Evolutionary conservation across 148 eudicot species (phyloP), one percentile per base, ranked within the genome.

Genomic region (Camellia sinensis): DNA sequence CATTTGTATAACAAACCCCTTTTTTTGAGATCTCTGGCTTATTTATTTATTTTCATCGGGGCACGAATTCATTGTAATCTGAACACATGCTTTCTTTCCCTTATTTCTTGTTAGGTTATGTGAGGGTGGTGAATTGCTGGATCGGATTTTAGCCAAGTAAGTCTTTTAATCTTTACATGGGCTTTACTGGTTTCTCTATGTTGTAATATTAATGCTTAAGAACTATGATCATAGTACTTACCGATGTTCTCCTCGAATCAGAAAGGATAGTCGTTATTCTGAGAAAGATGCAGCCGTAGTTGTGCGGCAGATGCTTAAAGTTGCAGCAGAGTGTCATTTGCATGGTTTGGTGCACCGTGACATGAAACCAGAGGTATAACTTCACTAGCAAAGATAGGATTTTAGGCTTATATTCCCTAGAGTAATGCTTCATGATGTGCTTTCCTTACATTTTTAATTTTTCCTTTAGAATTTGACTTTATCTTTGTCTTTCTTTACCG

Each of bases 321-420:
- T 95, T 82, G 98, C 98, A 83, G 98, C 97, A 14, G 91, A 95
- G 86, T 95, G 98, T 85, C 98, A 95, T 89, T 89, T 95, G 84
- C 94, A 91, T 80, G 98, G 98, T 81, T 82, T 95, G 85, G 98
- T 95, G 67, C 98, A 95, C 82, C 98, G 98, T 73, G 98, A 95
- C 82, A 90, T 95, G 98, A 95, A 95, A 80, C 98, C 98, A 53
- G 98, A 95, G 97, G 98, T 95, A 85, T 71, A 62, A 78, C 13
- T 70, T 63, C 6, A 45, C 63, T 18, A 18, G 19, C 37, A 14
- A 8, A 65, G 29, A 18, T 21, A 13, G 7, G 3, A 78, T 66
- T 77, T 71, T 44, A 67, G 48, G 50, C 67, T 60, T 77, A 40
- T 48, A 21, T 80, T 78, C 10, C 57, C 1, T 70, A 3, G 45